Base-by-base conservation (phyloP, 2,329 filamentous ascomycete genomes). In the Fusarium floridanum region DNA sequence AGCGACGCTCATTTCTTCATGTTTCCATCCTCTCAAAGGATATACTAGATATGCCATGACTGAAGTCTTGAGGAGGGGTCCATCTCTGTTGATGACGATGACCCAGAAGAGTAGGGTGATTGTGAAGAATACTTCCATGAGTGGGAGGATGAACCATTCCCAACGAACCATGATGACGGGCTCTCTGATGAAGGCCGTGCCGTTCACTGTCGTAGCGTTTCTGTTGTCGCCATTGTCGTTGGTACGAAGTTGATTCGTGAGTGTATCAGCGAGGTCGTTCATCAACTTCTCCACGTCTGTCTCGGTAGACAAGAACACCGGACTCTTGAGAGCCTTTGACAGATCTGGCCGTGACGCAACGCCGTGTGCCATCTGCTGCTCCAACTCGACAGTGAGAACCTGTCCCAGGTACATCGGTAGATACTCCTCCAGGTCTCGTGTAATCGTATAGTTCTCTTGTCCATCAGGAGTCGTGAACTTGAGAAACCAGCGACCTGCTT, bases 211-310 rank as follows among this genome's bases (percentile, higher is more conserved):
- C 3, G 20, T 41, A 3, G 45, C 32, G 17, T 61, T 43, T 9
- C 17, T 61, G 29, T 70, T 70, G 24, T 68, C 68, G 4, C 65
- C 68, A 2, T 45, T 17, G 3, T 59, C 32, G 3, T 57, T 20
- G n/a, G 34, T 64, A 6, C 65, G 66, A 3, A 68, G 22, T 12
- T 70, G 55, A 14, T 68, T 70, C n/a, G 68, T 68, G 14, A 70
- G 20, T 0, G 68, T 50, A 2, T 62, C 56, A 0, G 61, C 64
- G 7, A 70, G 27, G 5, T 68, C 27, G 17, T 37, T 24, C 7
- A 45, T 67, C 5, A 67, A 20, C 17, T 67, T 70, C 4, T 57
- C n/a, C 3, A 67, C 14, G 27, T 67, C 59, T 0, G 67, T 34
- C 1, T 37, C 48, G 3, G 57, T 43, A n/a, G 65, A 17, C 27